Evolutionary conservation across 345 rosid genomes (phyloP).

Genomic region (Eucalyptus sideroxylon): DNA sequence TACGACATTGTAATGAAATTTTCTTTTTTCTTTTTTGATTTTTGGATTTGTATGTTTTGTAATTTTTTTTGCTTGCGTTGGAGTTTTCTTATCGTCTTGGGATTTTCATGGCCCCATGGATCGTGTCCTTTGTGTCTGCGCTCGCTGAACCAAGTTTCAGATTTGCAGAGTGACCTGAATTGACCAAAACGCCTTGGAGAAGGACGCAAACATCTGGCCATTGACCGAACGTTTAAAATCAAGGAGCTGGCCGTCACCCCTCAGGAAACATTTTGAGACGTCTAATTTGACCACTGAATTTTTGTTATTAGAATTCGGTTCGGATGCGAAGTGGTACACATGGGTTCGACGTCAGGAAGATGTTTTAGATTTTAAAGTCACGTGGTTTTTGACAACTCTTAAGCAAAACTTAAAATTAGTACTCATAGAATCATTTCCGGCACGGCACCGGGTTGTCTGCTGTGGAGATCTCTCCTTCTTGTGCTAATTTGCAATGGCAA

Average conservation of each 20-base stretch:
- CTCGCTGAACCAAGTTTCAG: neutral
- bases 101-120: neutral
- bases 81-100: neutral
- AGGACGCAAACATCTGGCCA: neutral
- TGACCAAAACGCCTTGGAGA: neutral
- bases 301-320: neutral
- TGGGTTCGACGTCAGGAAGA: neutral
- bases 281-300: neutral
- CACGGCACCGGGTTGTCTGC: neutral
- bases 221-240: neutral
- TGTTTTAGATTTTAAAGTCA: neutral
- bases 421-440: neutral
- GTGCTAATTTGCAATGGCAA: neutral
- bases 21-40: neutral
- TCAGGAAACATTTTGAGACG: neutral
- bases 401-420: neutral
- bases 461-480: neutral
- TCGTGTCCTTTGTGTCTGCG: neutral
- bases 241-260: neutral
- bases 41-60: no score
- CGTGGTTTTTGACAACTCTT: neutral
- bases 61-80: no score
- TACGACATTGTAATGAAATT: neutral
- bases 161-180: neutral
- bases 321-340: neutral